Evolutionary conservation across 2,329 filamentous ascomycete species (phyloP), one percentile per base, ranked within the genome.

Genomic region (Lachnum nothofagi): DNA sequence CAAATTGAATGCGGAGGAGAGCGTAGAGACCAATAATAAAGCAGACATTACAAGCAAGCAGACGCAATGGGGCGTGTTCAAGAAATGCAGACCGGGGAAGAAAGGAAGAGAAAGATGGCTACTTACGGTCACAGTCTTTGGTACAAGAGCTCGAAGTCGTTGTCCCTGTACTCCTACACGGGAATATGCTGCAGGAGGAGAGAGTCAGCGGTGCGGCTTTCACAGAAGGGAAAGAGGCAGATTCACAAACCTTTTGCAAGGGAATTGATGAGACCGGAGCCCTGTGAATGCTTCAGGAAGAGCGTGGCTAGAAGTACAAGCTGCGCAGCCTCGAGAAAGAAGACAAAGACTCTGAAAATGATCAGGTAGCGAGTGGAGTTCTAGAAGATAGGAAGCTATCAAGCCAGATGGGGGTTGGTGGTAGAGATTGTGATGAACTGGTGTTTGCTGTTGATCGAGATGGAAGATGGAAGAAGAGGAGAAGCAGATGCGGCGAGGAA

Each of bases 321-420:
- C 41, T 16, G 40, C 55, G 48, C 51, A 43, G 40, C 24, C 51
- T 51, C 44, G 52, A 43, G 40, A 47, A 47, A 51, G 29, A 44
- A 46, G 51, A 49, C 46, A 53, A n/a, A 47, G 52, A 48, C 49
- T 54, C 52, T 55, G 53, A 56, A 42, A 49, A 58, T 51, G 47
- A 52, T 53, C 53, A 48, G 53, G 56, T 60, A 64, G 63, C 60
- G 62, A 65, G 57, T 59, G 58, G 51, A 49, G 51, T 56, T 63
- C 57, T 65, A 59, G 58, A 63, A 63, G 63, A 65, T 65, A 64
- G 60, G 55, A 56, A 64, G 63, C 63, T 65, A 65, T 64, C 63
- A 54, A 64, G 64, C 63, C 61, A 65, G 61, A 63, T 61, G 55
- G 48, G n/a, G 44, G 52, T 50, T 56, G 52, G 56, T 55, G 56